phyloP scores from a whole-genome alignment of 2,329 filamentous ascomycete species.

The Amylocarpus encephaloides region DNA sequence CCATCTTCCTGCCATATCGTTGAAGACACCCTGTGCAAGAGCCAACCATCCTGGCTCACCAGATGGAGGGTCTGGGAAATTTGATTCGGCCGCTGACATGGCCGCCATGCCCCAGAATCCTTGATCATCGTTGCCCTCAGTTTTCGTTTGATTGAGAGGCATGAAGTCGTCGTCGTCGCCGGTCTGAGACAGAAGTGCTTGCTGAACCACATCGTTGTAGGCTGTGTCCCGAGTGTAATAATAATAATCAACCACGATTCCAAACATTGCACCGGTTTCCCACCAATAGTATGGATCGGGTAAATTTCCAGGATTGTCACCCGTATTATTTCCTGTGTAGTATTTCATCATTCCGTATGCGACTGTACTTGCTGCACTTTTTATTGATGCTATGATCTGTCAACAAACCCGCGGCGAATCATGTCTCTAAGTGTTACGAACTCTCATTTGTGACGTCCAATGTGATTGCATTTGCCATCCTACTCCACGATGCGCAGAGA shows the following conservation, averaged over 20 bases:
- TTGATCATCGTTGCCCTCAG: conserved; percentile 64
- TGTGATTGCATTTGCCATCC: conserved; percentile 10
- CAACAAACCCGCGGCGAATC: background rate
- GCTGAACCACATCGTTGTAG: conserved; percentile 56
- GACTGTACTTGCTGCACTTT: conserved; percentile 25
- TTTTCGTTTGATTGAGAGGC: conserved; percentile 60
- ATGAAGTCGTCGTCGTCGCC: conserved; percentile 69
- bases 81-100: conserved; percentile 63
- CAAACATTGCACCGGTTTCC: conserved; percentile 67
- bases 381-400: conserved; percentile 27
- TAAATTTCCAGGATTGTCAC: conserved; percentile 43
- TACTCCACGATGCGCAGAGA: conserved; percentile 13
- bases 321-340: conserved; percentile 45
- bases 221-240: conserved; percentile 66
- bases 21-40: conserved; percentile 64
- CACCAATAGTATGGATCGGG: conserved; percentile 44
- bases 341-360: conserved; percentile 43
- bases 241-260: conserved; percentile 74
- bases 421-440: conserved; percentile 1
- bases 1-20: conserved; percentile 69
- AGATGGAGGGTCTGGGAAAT: conserved; percentile 48
- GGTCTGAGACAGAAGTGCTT: conserved; percentile 67
- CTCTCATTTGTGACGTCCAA: conserved; percentile 15
- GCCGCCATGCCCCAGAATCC: conserved; percentile 65
- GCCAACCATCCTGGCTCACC: conserved; percentile 60